phyloP scores from a whole-genome alignment of 495 filamentous ascomycete species.

The Aspergillus sclerotiicarbonarius region DNA sequence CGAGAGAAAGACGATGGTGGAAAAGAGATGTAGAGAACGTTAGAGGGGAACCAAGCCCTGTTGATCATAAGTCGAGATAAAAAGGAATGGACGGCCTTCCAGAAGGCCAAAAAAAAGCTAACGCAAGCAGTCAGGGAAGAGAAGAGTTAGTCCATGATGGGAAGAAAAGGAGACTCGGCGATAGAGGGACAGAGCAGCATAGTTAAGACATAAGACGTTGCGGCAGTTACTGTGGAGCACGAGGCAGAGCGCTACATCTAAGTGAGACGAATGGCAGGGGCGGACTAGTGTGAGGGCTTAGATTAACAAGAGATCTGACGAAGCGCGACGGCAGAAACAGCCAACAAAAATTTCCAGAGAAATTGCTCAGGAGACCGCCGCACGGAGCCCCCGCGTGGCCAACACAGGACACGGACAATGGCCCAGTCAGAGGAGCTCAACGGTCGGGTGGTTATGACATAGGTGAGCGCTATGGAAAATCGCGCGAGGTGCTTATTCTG shows the following conservation, averaged over 20 bases:
- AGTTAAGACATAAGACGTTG: slow-evolving; percentile 1
- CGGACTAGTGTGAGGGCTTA: slow-evolving; percentile 16
- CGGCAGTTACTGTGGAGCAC: slow-evolving; percentile 19
- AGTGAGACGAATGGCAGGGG: slow-evolving; percentile 29
- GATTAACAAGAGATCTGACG: slow-evolving; percentile 16
- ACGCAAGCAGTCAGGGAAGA: slow-evolving; percentile 14
- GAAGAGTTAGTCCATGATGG: slow-evolving; percentile 11
- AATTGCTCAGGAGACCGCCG: slow-evolving; percentile 13
- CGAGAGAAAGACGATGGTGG: not conserved
- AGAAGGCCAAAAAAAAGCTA: slow-evolving; percentile 39
- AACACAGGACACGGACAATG: not conserved
- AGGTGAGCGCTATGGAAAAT: slow-evolving; percentile 15
- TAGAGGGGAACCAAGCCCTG: slow-evolving; percentile 15
- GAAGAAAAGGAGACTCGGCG: slow-evolving; percentile 15
- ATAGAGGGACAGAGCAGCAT: slow-evolving; percentile 10
- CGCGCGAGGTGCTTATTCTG: slow-evolving; percentile 36
- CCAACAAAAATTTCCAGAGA: slow-evolving; percentile 12
- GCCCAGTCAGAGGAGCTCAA: slow-evolving; percentile 6
- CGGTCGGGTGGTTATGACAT: slow-evolving; percentile 3
- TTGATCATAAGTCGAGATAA: slow-evolving; percentile 10
- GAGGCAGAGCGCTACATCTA: slow-evolving; percentile 22
- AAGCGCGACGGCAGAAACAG: slow-evolving; percentile 11
- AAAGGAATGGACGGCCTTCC: slow-evolving; percentile 52
- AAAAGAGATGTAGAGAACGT: slow-evolving; percentile 9
- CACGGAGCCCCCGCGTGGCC: slow-evolving; percentile 1